Conservation (phyloP, 2,329 filamentous ascomycete genomes). For the Cladorrhinum sp. region DNA sequence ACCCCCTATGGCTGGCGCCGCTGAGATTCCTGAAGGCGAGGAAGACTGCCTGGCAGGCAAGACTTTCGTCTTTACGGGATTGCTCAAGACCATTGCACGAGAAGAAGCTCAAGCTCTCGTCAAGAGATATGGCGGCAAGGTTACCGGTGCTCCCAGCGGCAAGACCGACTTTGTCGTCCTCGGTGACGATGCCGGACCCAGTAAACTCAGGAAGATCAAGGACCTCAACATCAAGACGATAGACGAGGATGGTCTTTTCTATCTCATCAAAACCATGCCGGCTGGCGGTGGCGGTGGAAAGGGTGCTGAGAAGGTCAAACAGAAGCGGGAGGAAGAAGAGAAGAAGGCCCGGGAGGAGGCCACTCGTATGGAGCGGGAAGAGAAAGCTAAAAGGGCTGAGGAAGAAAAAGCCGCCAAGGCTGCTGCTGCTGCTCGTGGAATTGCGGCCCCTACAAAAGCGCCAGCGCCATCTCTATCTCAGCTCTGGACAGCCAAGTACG, state of each 20-base stretch:
- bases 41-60: conserved; percentile 89
- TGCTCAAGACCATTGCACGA: conserved; percentile 74
- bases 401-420: conserved; percentile 52
- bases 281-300: conserved; percentile 85
- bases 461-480: conserved; percentile 52
- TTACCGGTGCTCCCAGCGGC: conserved; percentile 78
- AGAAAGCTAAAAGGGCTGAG: conserved; percentile 56
- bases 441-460: conserved; percentile 39
- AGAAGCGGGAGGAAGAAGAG: conserved; percentile 82
- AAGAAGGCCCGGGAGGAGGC: conserved; percentile 78
- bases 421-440: conserved; percentile 43
- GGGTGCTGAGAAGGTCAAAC: conserved; percentile 78
- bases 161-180: conserved; percentile 95
- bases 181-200: conserved; percentile 86
- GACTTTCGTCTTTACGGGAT: conserved; percentile 91
- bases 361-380: conserved; percentile 80
- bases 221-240: conserved; percentile 83
- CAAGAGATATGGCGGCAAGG: conserved; percentile 91
- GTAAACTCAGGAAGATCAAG: conserved; percentile 83
- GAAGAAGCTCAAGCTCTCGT: conserved; percentile 84
- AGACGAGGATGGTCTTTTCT: conserved; percentile 87
- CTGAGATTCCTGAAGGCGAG: conserved; percentile 75
- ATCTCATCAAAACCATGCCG: conserved; percentile 75
- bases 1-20: conserved; percentile 60
- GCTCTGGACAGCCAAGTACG: conserved; percentile 94